Conservation (phyloP, 2,329 filamentous ascomycete genomes). For the Paraphoma sp. region DNA sequence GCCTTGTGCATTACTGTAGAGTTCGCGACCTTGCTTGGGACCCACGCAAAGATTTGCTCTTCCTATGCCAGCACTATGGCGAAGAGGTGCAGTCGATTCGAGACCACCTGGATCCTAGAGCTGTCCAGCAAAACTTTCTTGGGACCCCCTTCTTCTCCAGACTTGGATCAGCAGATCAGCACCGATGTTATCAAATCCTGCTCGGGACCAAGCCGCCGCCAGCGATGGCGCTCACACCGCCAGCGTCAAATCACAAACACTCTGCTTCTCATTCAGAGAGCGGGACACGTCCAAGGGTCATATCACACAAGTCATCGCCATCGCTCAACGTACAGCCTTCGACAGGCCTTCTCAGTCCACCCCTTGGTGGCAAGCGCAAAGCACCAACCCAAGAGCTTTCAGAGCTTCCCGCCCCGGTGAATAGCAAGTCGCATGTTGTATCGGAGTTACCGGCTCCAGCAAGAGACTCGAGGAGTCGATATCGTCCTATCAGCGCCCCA, state of each 20-base stretch:
- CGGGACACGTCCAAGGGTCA: constrained; percentile 8
- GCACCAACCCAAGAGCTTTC: background rate
- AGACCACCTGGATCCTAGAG: constrained; percentile 26
- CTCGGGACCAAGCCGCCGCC: constrained; percentile 34
- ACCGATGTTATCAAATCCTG: constrained; percentile 32
- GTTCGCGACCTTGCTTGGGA: constrained; percentile 36
- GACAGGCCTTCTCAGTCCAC: constrained; percentile 14
- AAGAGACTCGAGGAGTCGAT: constrained; percentile 13
- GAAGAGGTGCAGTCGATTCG: constrained; percentile 32
- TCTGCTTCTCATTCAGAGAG: constrained; percentile 10
- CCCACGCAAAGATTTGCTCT: constrained; percentile 35
- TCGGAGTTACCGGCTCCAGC: background rate
- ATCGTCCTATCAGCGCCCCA: constrained; percentile 16
- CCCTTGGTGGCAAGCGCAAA: background rate
- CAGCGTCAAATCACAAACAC: constrained; percentile 10
- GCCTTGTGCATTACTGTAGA: constrained; percentile 32
- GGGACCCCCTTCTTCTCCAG: constrained; percentile 33
- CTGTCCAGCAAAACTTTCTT: constrained; percentile 36
- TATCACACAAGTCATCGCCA: constrained; percentile 20
- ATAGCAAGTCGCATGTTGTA: background rate
- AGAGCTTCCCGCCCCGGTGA: background rate
- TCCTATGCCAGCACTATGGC: constrained; percentile 34
- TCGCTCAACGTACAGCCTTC: constrained; percentile 13
- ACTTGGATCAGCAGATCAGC: constrained; percentile 29
- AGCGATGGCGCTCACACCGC: constrained; percentile 26